Conservation (phyloP, 345 rosid species). For the Punica granatum region DNA sequence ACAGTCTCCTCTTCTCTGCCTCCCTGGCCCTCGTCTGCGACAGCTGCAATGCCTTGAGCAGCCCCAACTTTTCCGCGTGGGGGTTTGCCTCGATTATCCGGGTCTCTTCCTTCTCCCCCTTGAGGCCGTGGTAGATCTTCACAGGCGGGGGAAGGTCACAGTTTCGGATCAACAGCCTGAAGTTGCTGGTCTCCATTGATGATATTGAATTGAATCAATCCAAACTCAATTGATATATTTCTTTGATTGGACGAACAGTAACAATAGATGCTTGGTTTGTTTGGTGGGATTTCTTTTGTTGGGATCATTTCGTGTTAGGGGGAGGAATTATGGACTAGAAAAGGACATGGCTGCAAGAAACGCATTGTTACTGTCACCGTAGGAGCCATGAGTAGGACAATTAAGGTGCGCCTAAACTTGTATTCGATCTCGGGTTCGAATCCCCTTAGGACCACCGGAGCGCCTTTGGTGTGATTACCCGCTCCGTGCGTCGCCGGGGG, state of each 20-base stretch:
- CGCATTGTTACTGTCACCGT: not conserved
- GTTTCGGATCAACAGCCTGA: slow-evolving; percentile 25
- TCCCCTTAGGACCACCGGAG: too few species aligned
- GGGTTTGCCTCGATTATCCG: slow-evolving; percentile 3
- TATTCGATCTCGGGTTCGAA: too few species aligned
- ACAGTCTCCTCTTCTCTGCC: slow-evolving; percentile 43
- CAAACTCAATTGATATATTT: too few species aligned
- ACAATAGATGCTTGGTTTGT: too few species aligned
- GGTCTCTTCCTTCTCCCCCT: slow-evolving; percentile 18
- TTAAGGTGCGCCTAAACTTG: too few species aligned
- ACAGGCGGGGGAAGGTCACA: slow-evolving; percentile 56
- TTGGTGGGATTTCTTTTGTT: too few species aligned
- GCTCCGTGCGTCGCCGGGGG: too few species aligned
- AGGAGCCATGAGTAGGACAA: not conserved
- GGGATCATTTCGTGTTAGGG: not conserved
- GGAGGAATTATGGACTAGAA: not conserved
- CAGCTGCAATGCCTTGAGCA: slow-evolving; percentile 50
- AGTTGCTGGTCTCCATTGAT: not conserved
- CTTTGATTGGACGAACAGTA: too few species aligned
- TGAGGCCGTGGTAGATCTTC: slow-evolving; percentile 33
- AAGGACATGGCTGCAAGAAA: not conserved
- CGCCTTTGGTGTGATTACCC: too few species aligned
- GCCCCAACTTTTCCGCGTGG: slow-evolving; percentile 30
- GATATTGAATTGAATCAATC: not conserved
- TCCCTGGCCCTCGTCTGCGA: slow-evolving; percentile 65